These are phyloP conservation scores for Aegilops tauschii DNA, from an alignment of 176 grass and related monocot genomes.

Conservation along the genomic window DNA sequence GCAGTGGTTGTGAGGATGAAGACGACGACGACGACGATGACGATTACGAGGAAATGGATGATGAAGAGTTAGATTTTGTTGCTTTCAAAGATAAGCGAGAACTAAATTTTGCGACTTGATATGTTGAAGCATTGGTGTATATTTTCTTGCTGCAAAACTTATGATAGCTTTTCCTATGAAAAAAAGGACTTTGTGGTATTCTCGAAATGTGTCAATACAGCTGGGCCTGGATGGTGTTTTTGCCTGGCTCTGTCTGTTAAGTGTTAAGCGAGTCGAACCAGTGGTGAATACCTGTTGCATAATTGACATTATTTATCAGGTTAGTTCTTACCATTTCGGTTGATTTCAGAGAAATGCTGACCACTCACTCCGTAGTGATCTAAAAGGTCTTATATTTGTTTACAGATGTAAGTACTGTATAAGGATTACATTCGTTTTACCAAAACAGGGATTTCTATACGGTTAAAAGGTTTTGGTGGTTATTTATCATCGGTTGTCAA, in stretches of 20 bases:
- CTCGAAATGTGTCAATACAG: constrained; percentile 16
- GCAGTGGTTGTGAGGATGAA: constrained; percentile 38
- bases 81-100: constrained; percentile 66
- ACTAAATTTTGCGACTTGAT: constrained; percentile 49
- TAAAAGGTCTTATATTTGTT: too few relatives aligned
- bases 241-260: not conserved
- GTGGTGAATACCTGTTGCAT: not conserved
- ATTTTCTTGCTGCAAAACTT: constrained; percentile 28
- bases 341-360: not conserved
- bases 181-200: constrained; percentile 13
- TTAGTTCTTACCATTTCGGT: constrained; percentile 4
- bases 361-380: not conserved
- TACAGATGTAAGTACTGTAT: not conserved
- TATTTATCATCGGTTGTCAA: not conserved
- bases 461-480: not conserved
- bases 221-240: not conserved
- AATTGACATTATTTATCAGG: not conserved
- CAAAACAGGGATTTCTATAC: not conserved
- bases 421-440: not conserved
- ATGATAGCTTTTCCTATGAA: constrained; percentile 20
- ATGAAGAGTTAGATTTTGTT: constrained; percentile 65
- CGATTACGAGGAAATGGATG: constrained; percentile 45
- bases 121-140: constrained; percentile 30
- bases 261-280: not conserved
- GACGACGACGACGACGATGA: constrained; percentile 39